These are phyloP conservation scores for Fomitopsis betulina DNA, from an alignment of 1,284 basidiomycete genomes.

Conservation along the genomic window DNA sequence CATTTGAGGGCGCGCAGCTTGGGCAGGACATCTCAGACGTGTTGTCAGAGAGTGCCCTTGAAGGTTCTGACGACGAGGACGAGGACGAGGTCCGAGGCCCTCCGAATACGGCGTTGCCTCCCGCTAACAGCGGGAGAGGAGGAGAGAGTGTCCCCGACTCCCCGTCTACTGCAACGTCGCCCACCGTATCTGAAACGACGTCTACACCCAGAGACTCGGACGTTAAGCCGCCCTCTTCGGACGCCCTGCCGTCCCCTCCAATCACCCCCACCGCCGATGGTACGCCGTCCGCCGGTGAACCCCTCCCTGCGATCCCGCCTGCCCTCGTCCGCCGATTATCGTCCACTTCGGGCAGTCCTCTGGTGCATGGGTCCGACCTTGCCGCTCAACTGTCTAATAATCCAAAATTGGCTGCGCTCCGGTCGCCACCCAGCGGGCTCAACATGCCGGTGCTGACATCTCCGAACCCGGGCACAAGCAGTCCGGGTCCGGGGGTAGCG, in stretches of 20 bases:
- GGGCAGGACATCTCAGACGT: slow-evolving; percentile 33
- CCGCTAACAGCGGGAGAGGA: neutral
- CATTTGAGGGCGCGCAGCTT: slow-evolving; percentile 22
- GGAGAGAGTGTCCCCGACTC: neutral
- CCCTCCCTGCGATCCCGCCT: slow-evolving; percentile 11
- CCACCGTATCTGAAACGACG: neutral
- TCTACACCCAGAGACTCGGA: neutral
- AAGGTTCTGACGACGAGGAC: slow-evolving; percentile 27
- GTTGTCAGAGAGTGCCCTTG: slow-evolving; percentile 39
- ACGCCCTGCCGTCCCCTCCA: neutral
- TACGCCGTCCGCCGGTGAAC: neutral
- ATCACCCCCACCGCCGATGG: neutral
- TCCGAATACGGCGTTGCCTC: neutral
- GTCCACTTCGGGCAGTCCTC: slow-evolving; percentile 12
- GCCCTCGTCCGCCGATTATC: slow-evolving; percentile 10
- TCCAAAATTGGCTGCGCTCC: slow-evolving; percentile 50
- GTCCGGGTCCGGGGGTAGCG: slow-evolving; percentile 7
- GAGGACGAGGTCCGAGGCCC: slow-evolving; percentile 8
- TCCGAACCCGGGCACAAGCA: slow-evolving; percentile 9
- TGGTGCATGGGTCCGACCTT: slow-evolving; percentile 38
- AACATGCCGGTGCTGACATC: slow-evolving; percentile 27
- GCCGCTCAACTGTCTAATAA: slow-evolving; percentile 46
- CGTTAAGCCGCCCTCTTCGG: neutral
- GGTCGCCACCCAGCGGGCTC: slow-evolving; percentile 27
- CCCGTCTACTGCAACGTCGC: neutral